A percentile compares a stretch with the other conserved stretches of the same genome.
Evolutionary conservation across 148 eudicot genomes (phyloP).

Genomic region (Vaccinium darrowii): DNA sequence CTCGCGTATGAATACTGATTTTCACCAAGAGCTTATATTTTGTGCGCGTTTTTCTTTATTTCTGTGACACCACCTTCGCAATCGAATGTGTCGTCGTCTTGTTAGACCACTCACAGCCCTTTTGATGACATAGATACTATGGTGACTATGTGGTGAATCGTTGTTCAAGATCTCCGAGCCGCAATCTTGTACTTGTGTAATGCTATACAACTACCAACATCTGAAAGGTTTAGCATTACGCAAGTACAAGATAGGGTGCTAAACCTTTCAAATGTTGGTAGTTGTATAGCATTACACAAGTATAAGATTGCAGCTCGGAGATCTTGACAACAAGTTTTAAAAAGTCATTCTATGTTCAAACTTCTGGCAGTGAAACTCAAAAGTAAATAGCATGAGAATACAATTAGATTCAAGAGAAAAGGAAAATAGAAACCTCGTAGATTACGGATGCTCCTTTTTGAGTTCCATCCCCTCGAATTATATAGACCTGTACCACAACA

Average conservation of each 20-base stretch:
- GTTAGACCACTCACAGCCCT: background rate
- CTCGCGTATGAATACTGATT: background rate
- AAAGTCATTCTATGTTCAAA: background rate
- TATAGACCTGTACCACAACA: slow-evolving; percentile 31
- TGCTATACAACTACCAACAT: background rate
- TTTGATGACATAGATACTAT: background rate
- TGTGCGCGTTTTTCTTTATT: background rate
- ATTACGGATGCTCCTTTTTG: slow-evolving; percentile 55
- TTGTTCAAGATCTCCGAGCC: background rate
- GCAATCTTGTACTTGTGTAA: background rate
- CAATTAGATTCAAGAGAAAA: background rate
- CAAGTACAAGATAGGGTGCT: background rate
- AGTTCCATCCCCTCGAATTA: slow-evolving; percentile 66
- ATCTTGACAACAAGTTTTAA: background rate
- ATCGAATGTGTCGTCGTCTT: background rate
- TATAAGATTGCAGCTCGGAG: background rate
- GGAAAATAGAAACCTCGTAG: slow-evolving; percentile 39
- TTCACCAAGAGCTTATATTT: background rate
- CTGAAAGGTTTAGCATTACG: background rate
- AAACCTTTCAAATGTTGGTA: background rate
- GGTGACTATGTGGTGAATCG: background rate
- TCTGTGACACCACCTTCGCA: background rate
- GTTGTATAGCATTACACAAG: background rate
- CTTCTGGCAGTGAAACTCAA: background rate
- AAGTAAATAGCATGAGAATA: background rate